Base-by-base conservation (phyloP, 2,329 filamentous ascomycete genomes). In the Talaromyces sp. region DNA sequence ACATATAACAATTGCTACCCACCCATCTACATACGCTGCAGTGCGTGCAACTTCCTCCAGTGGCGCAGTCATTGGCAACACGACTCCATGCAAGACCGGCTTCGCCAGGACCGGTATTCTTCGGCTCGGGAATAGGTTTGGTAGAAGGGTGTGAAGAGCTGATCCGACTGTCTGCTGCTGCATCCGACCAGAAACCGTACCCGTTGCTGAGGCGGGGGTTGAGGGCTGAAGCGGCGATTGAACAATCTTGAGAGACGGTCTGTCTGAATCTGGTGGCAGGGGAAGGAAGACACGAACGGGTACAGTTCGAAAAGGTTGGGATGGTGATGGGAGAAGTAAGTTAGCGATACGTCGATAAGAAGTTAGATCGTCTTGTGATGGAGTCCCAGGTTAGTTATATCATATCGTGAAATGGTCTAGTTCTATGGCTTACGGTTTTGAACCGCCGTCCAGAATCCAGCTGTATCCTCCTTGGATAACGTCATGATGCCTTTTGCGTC, bases 401-500 rank as follows among this genome's bases (percentile, higher is more conserved):
- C 30, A 27, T 10, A 12, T 47, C 30, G 27, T 16, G 12, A 18
- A 16, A 23, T 9, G 16, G 14, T 33, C 16, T 31, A 36, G n/a
- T 16, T 18, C 10, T 57, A 28, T 31, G 14, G 75, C 82, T 64
- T 76, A 89, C 86, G 90, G 67, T 90, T 85, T 73, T 89, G 83
- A 50, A 96, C 90, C 9, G 90, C 85, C 66, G 88, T 84, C 92
- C 93, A 97, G 36, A 97, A 81, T 34, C 89, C 85, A 7, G 88
- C 91, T 14, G 91, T 95, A 73, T 96, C 88, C 53, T 90, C 87
- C 73, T 92, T 93, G 64, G 89, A 92, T 70, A 97, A 80, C 59
- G 87, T 89, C 91, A 96, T 96, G 70, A 96, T 93, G 64, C 90
- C 89, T 73, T 94, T 92, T 16, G 91, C 92, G 59, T 90, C 95